Base-by-base conservation (phyloP, 352 stramenopile genomes). In the Nothophytophthora sp. region DNA sequence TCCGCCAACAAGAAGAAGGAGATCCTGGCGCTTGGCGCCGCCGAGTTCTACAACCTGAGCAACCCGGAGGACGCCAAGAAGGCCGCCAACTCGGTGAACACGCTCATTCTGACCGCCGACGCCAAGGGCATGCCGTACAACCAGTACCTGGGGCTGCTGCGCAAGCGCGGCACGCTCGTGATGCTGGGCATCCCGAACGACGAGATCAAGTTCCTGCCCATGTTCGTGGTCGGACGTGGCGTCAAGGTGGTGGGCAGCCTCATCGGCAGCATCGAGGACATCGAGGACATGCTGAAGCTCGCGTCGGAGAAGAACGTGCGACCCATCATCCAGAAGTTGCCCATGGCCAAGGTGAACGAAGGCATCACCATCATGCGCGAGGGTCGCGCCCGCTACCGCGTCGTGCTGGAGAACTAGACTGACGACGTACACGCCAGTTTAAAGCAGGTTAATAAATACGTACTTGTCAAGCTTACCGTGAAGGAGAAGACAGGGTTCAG, bases 241-340 rank as follows among this genome's bases (percentile, higher is more conserved):
- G 50, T 72, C 42, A 50, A 41, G 9, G 60, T 97, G 29, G 70
- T 81, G n/a, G 88, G 89, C 39, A 90, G 70, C 40, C 40, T 87
- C 13, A 92, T 97, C 48, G 88, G 90, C 27, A 81, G 87, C 50
- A 86, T 94, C 24, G 50, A 69, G 12, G 81, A 95, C 47, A 92
- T 89, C 2, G 72, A 93, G 40, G 78, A 96, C 29, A 94, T 97
- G 82, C 61, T 97, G 2, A 67, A 90, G 24, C 73, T 97, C 15
- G 95, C 86, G 13, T 71, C 67, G 0, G 54, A 81, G 29, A 73
- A 92, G 42, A 69, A 87, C 8, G 81, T 95, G 12, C 60, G 63
- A 5, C 55, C 63, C 24, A 67, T 78, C 35, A 73, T 81, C 35
- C 50, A 83, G 54, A 75, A 75, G 50, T 36, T 79, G 29, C 59